Conservation (phyloP, 1,284 basidiomycete genomes). For the Ganoderma sinense region DNA sequence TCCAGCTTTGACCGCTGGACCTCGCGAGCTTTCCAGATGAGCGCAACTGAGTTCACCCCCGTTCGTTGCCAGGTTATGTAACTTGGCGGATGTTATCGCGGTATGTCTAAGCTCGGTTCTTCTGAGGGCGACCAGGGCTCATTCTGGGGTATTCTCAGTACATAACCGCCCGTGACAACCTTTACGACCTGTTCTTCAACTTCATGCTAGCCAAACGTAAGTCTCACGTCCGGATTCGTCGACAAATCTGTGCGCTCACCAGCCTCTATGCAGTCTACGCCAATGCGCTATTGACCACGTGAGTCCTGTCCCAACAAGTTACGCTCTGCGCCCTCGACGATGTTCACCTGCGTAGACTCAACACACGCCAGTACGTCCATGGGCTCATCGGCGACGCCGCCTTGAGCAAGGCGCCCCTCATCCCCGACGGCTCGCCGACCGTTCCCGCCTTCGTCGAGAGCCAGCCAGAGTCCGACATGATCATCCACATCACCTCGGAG, state of each 20-base stretch:
- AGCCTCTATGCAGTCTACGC: not conserved
- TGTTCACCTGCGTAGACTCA: not conserved
- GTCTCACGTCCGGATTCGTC: not conserved
- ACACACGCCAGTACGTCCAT: not conserved
- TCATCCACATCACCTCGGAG: slow-evolving; percentile 2
- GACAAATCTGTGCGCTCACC: not conserved
- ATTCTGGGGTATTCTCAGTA: not conserved
- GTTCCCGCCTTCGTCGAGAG: not conserved
- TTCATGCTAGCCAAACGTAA: not conserved
- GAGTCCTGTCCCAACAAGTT: not conserved
- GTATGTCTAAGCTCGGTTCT: not conserved
- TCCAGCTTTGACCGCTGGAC: no score
- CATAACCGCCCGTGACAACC: not conserved
- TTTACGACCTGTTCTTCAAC: not conserved
- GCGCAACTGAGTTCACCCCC: not conserved
- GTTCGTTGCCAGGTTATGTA: not conserved
- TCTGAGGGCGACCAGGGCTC: not conserved
- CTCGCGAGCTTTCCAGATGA: not conserved
- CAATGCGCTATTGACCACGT: not conserved
- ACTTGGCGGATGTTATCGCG: not conserved
- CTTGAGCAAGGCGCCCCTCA: not conserved
- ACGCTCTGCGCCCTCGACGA: not conserved
- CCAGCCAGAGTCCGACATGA: not conserved
- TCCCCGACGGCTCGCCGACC: not conserved
- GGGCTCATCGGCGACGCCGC: not conserved